Evolutionary conservation across 768 basidiomycete species (phyloP).

Genomic region (Lactarius evosmus): DNA sequence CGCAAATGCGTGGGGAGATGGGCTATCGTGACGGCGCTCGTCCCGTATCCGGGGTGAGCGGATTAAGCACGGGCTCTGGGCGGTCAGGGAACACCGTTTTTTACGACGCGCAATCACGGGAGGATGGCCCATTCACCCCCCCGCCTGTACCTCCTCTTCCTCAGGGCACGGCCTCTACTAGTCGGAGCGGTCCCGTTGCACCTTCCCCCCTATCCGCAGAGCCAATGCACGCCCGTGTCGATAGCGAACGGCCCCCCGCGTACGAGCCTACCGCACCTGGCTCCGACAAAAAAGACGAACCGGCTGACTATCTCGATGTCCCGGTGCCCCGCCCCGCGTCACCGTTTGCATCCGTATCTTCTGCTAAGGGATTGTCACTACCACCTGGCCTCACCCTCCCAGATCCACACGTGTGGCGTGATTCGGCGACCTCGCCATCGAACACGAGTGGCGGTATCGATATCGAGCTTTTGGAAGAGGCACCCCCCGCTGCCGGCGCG

Average conservation of each 20-base stretch:
- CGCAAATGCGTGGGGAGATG: slow-evolving; percentile 22
- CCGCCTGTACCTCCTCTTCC: slow-evolving; percentile 38
- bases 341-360: slow-evolving; percentile 45
- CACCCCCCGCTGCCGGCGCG: slow-evolving; percentile 58
- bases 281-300: slow-evolving; percentile 27
- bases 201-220: slow-evolving; percentile 25
- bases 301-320: slow-evolving; percentile 49
- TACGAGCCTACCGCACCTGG: slow-evolving; percentile 14
- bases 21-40: slow-evolving; percentile 38
- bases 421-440: slow-evolving; percentile 29
- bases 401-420: slow-evolving; percentile 36
- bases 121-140: slow-evolving; percentile 45
- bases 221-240: slow-evolving; percentile 4
- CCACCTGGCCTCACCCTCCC: slow-evolving; percentile 42
- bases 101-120: slow-evolving; percentile 55
- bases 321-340: slow-evolving; percentile 57
- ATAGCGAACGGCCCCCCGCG: slow-evolving; percentile 9
- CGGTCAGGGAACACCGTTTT: slow-evolving; percentile 55
- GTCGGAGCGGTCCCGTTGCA: slow-evolving; percentile 7
- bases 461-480: slow-evolving; percentile 66
- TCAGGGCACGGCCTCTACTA: slow-evolving; percentile 13
- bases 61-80: slow-evolving; percentile 41
- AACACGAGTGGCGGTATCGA: slow-evolving; percentile 35
- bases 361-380: slow-evolving; percentile 25
- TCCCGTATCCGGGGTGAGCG: slow-evolving; percentile 58